Evolutionary conservation across 1,139 yeast species (phyloP), one percentile per base, ranked within the genome.

Genomic region (Sugiyamaella novakii): DNA sequence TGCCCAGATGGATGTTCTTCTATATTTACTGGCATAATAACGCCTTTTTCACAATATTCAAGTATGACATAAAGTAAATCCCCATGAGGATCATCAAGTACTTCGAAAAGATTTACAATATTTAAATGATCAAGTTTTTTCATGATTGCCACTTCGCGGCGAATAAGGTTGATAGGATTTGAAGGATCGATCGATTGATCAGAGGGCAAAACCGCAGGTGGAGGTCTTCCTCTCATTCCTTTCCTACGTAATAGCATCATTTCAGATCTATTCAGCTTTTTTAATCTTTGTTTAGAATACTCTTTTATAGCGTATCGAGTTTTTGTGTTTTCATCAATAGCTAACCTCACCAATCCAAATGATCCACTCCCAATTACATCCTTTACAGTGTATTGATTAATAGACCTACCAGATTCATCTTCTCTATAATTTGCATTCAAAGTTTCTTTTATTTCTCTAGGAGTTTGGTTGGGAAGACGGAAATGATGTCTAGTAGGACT

Each of bases 291-390:
- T 50, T 72, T 72, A 14, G 74, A 68, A 57, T 68, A 70, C 62
- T 86, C 94, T 65, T 92, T 92, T 55, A 92, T 80, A 0, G 98
- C 97, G 36, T 56, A 65, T 40, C 76, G 75, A 46, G 76, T 57
- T 44, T 49, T 56, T 0, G 68, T 63, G 12, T 55, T 58, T 19
- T 76, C 69, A 64, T 91, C 96, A 10, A 82, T 64, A 0, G 95
- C 97, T 4, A 88, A 78, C 59, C 92, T 85, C 2, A 92, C 98
- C 0, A 84, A 80, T 1, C 98, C 98, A 65, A 87, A 91, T 0
- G 96, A 83, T 0, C 98, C 98, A 57, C 83, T 81, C 0, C 98
- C 98, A 43, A 91, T 73, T 1, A 83, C 76, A 36, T 77, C 75
- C 33, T 78, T 69, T 11, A 91, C 73, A 48, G 76, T 74, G 66